phyloP scores from a whole-genome alignment of 148 eudicot species.

The Chenopodium quinoa region DNA sequence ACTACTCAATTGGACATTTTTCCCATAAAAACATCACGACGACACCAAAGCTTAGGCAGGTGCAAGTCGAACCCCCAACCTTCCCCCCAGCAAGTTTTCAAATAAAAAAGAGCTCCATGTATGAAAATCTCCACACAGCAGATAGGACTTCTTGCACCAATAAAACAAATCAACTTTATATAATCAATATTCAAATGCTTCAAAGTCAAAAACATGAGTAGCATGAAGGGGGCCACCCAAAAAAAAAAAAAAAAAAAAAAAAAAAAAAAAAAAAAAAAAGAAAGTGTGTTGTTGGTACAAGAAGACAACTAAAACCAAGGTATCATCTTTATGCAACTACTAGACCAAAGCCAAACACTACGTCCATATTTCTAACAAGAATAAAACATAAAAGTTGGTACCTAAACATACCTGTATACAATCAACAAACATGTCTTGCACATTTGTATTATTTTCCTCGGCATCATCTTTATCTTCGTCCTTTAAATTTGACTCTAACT shows the following conservation, averaged over 20 bases:
- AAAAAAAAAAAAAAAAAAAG: background rate
- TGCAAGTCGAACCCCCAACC: background rate
- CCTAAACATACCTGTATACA: conserved; percentile 32
- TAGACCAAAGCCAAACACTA: background rate
- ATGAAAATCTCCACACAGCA: conserved; percentile 4
- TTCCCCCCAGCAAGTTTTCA: too few relatives aligned
- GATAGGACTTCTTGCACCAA: background rate
- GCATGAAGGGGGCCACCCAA: background rate
- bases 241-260: background rate
- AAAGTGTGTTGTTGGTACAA: background rate
- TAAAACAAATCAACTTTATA: background rate
- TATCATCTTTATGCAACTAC: conserved; percentile 2
- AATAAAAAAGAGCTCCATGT: background rate
- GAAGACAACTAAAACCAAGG: background rate
- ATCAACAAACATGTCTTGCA: conserved; percentile 29
- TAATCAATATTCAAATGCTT: conserved; percentile 2
- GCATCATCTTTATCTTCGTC: conserved; percentile 30
- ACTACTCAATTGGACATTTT: too few relatives aligned
- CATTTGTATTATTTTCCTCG: conserved; percentile 32
- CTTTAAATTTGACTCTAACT: conserved; percentile 31
- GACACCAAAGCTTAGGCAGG: background rate
- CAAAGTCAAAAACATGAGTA: conserved; percentile 17
- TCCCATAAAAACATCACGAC: too few relatives aligned
- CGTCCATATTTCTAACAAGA: background rate
- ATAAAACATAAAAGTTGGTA: background rate